phyloP scores from a whole-genome alignment of 192 early-diverging fungal genomes.

The Backusella liffmaniae region DNA sequence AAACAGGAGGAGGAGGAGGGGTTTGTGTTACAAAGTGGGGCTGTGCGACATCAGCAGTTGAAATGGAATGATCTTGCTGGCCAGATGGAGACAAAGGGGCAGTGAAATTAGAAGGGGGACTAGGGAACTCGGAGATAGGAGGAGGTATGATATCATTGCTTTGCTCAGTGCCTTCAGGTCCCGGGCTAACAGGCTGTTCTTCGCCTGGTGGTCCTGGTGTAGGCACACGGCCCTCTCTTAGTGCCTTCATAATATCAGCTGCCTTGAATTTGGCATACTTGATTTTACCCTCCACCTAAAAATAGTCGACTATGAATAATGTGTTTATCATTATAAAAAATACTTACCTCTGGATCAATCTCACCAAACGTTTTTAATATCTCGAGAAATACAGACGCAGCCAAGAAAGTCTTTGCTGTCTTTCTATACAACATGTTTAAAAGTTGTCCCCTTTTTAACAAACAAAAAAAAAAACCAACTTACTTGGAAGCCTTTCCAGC shows the following conservation, averaged over 20 bases:
- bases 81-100: slow-evolving; percentile 25
- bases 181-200: background rate
- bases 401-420: slow-evolving; percentile 89
- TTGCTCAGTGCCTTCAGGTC: background rate
- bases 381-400: slow-evolving; percentile 88
- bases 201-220: slow-evolving; percentile 52
- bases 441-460: too few species aligned
- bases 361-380: slow-evolving; percentile 82
- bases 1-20: slow-evolving; percentile 5
- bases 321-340: too few species aligned
- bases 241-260: slow-evolving; percentile 87
- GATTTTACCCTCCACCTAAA: slow-evolving; percentile 68
- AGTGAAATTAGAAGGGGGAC: slow-evolving; percentile 41
- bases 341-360: slow-evolving; percentile 55
- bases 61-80: slow-evolving; percentile 4
- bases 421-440: slow-evolving; percentile 43
- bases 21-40: background rate
- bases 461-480: background rate
- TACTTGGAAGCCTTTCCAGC: slow-evolving; percentile 78
- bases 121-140: slow-evolving; percentile 37
- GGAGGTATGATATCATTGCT: slow-evolving; percentile 5
- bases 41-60: background rate
- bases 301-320: too few species aligned
- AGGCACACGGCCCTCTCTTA: slow-evolving; percentile 81
- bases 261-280: slow-evolving; percentile 97